These are phyloP conservation scores for Colletotrichum falcatum DNA, from an alignment of 2,329 filamentous ascomycete genomes.

Conservation along the genomic window DNA sequence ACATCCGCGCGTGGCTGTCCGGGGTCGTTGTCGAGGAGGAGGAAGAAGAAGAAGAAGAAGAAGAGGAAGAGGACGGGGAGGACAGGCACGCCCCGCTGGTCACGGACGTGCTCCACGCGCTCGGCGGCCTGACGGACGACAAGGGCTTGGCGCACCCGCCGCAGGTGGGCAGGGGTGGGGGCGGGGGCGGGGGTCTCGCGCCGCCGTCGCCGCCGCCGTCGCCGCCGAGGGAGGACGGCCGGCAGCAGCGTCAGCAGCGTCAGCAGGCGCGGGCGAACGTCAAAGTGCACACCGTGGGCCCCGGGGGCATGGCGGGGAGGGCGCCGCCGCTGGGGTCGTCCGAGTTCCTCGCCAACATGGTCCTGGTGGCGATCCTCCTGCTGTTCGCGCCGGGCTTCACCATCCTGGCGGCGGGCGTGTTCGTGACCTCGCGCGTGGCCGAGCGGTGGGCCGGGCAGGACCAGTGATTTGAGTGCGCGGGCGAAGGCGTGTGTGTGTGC, in stretches of 20 bases:
- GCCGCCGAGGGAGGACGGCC: too few species aligned
- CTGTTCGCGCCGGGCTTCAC: constrained; percentile 37
- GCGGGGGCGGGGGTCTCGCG: too few species aligned
- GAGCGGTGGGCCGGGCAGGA: constrained; percentile 32
- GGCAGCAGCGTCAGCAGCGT: too few species aligned
- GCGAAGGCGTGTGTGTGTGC: neutral
- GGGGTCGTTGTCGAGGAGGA: constrained; percentile 30
- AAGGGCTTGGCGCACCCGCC: neutral
- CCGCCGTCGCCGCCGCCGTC: too few species aligned
- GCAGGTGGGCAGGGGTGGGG: neutral
- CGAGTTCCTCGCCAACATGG: constrained; percentile 31
- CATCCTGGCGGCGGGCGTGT: constrained; percentile 31
- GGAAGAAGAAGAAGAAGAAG: constrained; percentile 27
- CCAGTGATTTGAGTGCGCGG: neutral
- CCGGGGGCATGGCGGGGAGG: constrained; percentile 29
- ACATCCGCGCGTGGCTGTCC: constrained; percentile 31
- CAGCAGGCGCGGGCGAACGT: constrained; percentile 1
- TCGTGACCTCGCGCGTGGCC: constrained; percentile 33
- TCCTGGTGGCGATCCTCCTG: constrained; percentile 29
- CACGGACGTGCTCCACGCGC: constrained; percentile 15
- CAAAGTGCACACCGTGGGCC: constrained; percentile 30
- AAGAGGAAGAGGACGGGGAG: too few species aligned
- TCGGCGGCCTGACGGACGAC: neutral
- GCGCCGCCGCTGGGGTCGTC: constrained; percentile 30
- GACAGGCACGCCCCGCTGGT: too few species aligned